phyloP scores from a whole-genome alignment of 2,329 filamentous ascomycete species.

The Diplodia corticola region DNA sequence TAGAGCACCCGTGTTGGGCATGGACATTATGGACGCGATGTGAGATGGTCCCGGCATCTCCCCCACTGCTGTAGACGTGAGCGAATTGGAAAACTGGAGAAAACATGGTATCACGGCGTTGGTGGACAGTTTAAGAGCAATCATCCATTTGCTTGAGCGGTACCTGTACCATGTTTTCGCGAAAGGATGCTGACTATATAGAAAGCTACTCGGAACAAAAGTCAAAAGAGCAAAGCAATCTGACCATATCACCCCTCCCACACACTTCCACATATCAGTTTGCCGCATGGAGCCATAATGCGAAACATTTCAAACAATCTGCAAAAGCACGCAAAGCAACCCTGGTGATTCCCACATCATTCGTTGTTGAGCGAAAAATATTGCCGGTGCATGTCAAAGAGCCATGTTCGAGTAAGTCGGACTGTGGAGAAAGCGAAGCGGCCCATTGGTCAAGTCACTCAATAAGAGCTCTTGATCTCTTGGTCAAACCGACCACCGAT shows the following conservation, averaged over 20 bases:
- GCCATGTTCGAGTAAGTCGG: not conserved
- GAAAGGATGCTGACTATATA: not conserved
- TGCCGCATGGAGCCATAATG: not conserved
- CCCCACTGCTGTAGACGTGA: not conserved
- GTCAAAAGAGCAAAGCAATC: not conserved
- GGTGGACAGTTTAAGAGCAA: not conserved
- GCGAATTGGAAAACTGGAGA: not conserved
- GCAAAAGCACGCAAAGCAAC: not conserved
- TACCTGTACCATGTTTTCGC: conserved; percentile 4
- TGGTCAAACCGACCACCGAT: not conserved
- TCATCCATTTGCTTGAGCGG: not conserved
- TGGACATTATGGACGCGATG: not conserved
- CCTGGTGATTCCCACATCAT: not conserved
- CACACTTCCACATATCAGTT: not conserved
- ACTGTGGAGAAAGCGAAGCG: not conserved
- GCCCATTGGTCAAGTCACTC: not conserved
- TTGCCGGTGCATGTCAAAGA: not conserved
- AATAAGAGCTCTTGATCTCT: not conserved
- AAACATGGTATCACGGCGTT: conserved; percentile 20
- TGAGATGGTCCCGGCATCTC: not conserved
- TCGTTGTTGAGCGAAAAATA: not conserved
- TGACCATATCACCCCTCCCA: not conserved
- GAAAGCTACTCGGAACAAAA: not conserved
- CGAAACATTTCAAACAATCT: not conserved
- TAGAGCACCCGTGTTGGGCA: not conserved